A percentile compares a stretch with the other conserved stretches of the same genome.
These are phyloP conservation scores for Lachnum nothofagi DNA, from an alignment of 2,329 filamentous ascomycete genomes.

Conservation along the genomic window DNA sequence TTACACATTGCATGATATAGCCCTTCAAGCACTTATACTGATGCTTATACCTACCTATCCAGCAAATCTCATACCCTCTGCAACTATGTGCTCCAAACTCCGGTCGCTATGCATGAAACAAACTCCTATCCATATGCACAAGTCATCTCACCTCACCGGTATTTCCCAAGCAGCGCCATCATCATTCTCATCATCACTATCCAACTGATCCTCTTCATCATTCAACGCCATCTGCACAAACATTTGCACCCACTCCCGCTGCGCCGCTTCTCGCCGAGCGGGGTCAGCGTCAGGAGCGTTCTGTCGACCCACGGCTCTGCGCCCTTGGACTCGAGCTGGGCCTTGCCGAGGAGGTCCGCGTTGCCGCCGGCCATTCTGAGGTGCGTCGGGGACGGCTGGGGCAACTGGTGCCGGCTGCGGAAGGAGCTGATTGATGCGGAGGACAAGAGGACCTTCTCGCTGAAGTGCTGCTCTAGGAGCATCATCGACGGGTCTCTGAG, in stretches of 20 bases:
- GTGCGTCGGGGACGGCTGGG: constrained; percentile 21
- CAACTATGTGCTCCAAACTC: not conserved
- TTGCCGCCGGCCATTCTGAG: constrained; percentile 9
- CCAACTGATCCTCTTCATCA: constrained; percentile 32
- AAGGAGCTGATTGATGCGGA: constrained; percentile 30
- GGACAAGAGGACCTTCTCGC: constrained; percentile 31
- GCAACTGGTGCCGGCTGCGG: constrained; percentile 17
- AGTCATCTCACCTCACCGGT: constrained; percentile 23
- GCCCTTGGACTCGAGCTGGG: constrained; percentile 6
- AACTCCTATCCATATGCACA: not conserved
- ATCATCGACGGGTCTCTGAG: not conserved
- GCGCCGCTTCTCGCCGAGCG: constrained; percentile 17
- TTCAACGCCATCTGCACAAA: constrained; percentile 34
- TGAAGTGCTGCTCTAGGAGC: constrained; percentile 20
- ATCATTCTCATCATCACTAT: constrained; percentile 40
- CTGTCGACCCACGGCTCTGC: constrained; percentile 8
- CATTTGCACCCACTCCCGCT: constrained; percentile 31
- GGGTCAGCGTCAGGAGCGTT: constrained; percentile 8
- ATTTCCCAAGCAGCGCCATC: constrained; percentile 42
- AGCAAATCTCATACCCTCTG: not conserved
- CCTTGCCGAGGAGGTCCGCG: constrained; percentile 3
- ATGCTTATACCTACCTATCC: no score
- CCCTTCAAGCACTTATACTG: no score
- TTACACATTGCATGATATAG: no score
- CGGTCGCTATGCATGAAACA: not conserved